phyloP scores from a whole-genome alignment of 306 rosid species.

The Leucaena leucocephala region DNA sequence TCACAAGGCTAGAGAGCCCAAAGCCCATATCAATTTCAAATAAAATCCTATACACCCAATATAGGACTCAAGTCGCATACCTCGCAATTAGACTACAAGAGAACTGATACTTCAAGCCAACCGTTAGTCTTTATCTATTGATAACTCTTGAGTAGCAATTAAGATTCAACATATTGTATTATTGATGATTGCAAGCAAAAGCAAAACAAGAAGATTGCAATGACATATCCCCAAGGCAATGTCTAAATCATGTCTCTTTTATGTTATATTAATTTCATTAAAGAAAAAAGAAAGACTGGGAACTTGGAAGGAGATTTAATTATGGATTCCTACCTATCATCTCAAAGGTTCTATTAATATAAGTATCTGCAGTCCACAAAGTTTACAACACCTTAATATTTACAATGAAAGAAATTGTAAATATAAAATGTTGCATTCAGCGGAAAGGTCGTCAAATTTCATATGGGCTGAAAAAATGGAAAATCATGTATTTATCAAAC shows the following conservation, averaged over 20 bases:
- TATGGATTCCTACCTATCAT: conserved; percentile 8
- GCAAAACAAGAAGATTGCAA: conserved; percentile 10
- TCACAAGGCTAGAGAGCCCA: background rate
- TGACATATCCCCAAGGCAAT: conserved; percentile 7
- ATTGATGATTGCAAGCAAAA: background rate
- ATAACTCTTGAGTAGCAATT: background rate
- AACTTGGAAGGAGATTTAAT: background rate
- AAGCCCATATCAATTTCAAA: background rate
- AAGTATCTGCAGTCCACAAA: background rate
- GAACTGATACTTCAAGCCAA: background rate
- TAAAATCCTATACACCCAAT: background rate
- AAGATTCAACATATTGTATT: conserved; percentile 13
- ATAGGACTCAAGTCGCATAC: background rate
- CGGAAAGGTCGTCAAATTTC: conserved; percentile 26
- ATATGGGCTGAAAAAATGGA: background rate
- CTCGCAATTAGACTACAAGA: background rate
- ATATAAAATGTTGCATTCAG: background rate
- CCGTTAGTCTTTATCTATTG: conserved; percentile 8
- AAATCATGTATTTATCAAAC: conserved; percentile 20
- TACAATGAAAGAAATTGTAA: background rate
- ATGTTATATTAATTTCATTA: background rate
- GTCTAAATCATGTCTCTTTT: conserved; percentile 5
- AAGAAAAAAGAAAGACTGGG: background rate
- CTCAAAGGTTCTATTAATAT: conserved; percentile 16
- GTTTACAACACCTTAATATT: conserved; percentile 9